Conservation (phyloP, 2,329 filamentous ascomycete genomes). For the Chrysoporthe puriensis region DNA sequence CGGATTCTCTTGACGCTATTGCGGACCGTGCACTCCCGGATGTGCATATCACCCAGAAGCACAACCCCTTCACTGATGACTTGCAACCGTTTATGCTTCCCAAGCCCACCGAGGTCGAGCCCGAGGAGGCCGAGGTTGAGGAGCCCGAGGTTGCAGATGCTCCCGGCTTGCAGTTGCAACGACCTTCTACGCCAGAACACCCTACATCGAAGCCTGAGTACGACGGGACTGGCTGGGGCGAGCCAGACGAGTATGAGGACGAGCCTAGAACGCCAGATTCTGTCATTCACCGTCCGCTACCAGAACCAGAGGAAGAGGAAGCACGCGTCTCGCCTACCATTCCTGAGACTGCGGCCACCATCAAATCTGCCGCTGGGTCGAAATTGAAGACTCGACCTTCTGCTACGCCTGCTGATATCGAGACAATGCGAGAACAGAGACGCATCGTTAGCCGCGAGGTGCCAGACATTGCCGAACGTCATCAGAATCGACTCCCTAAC, state of each 20-base stretch:
- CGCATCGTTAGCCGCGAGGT: conserved; percentile 81
- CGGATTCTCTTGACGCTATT: conserved; percentile 30
- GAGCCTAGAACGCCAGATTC: conserved; percentile 82
- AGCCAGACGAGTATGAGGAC: conserved; percentile 57
- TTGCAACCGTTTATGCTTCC: conserved; percentile 53
- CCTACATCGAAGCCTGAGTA: conserved; percentile 63
- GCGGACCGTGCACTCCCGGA: conserved; percentile 41
- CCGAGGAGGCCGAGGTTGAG: conserved; percentile 34
- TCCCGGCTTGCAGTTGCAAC: conserved; percentile 40
- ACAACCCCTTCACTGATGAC: conserved; percentile 45
- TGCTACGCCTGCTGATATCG: conserved; percentile 80
- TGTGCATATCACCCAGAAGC: conserved; percentile 34
- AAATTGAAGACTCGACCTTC: conserved; percentile 89
- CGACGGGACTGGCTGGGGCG: conserved; percentile 65
- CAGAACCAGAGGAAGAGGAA: conserved; percentile 47
- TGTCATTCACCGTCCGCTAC: conserved; percentile 78
- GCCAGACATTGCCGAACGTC: conserved; percentile 62
- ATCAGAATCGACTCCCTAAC: conserved; percentile 58
- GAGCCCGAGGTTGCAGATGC: conserved; percentile 42
- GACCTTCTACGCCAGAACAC: conserved; percentile 55
- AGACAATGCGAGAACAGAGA: conserved; percentile 83
- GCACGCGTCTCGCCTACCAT: conserved; percentile 63
- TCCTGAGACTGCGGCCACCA: conserved; percentile 82
- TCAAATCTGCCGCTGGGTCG: conserved; percentile 79
- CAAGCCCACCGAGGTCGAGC: conserved; percentile 43